Base-by-base conservation (phyloP, 257 asterid species). In the Jacaranda mimosifolia region DNA sequence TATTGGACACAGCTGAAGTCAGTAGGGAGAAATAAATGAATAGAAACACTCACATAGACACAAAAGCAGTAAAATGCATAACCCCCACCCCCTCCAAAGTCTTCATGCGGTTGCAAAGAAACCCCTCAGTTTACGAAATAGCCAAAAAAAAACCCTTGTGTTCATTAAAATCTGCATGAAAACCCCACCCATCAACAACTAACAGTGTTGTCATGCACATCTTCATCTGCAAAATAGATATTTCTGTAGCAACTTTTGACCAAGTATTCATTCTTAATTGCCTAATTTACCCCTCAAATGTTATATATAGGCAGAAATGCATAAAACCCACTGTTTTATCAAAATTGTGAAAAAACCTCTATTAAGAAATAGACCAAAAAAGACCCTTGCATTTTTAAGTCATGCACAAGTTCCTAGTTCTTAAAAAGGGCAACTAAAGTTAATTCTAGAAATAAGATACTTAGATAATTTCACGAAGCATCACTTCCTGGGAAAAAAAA, bases 221-320 rank as follows among this genome's bases (percentile, higher is more conserved):
- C 68, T 18, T 77, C 19, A 53, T n/a, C 63, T 38, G 73, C 42
- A 52, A 63, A 52, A 26, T 6, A 78, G 35, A 57, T 70, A 53
- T 62, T 51, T 40, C 19, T 32, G 8, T 52, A 14, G 68, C 32
- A 36, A 51, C 51, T 64, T 51, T 51, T 70, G 72, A 42, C 38
- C 14, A 10, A 59, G 43, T 49, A 45, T 48, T 52, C 55, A 48
- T 19, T 77, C 38, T 51, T 58, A 18, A 19, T 14, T 46, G 51
- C 12, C 46, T 45, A 36, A 18, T 32, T 36, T 46, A 65, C 38
- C 6, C 68, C 59, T 67, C 51, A 6, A 11, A 15, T 18, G 51
- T 13, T 26, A 26, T 26, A 26, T 26, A 26, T n/a, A 63, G 38
- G 39, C 26, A 36, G 11, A 68, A 59, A 68, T 12, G 60, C 2